phyloP scores from a whole-genome alignment of 192 early-diverging fungal genomes.

The Linnemannia hyalina region DNA sequence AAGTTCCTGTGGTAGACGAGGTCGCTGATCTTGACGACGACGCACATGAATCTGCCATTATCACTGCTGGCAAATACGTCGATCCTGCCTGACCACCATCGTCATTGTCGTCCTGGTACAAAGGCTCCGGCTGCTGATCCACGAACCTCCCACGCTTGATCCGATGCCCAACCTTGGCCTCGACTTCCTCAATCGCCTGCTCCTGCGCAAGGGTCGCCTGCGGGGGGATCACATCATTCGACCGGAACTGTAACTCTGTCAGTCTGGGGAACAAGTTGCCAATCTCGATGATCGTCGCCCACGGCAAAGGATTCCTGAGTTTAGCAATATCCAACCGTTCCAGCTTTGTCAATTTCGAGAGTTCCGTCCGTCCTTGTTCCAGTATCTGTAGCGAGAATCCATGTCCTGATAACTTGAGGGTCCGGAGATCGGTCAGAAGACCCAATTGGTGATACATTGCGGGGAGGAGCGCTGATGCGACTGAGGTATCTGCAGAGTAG shows the following conservation, averaged over 20 bases:
- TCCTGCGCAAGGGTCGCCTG: background rate
- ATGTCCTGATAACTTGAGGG: constrained; percentile 31
- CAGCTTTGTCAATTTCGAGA: constrained; percentile 13
- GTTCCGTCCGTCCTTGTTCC: constrained; percentile 2
- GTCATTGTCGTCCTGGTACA: background rate
- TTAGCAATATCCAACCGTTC: constrained; percentile 28
- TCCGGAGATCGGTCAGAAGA: constrained; percentile 13
- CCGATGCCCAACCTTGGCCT: background rate
- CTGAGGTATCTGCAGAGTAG: constrained; percentile 5
- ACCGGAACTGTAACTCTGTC: constrained; percentile 33
- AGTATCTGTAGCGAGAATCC: constrained; percentile 31
- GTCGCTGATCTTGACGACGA: background rate
- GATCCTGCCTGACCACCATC: background rate
- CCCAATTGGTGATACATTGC: constrained; percentile 41
- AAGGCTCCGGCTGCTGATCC: constrained; percentile 5
- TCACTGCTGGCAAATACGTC: background rate
- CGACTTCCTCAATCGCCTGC: background rate
- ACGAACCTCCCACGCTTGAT: background rate
- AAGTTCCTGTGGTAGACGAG: background rate
- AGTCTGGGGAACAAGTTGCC: constrained; percentile 43
- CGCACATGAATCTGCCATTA: background rate
- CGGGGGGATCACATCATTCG: constrained; percentile 40
- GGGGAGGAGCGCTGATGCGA: constrained; percentile 3
- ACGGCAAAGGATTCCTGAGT: constrained; percentile 16
- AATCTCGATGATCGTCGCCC: constrained; percentile 36